Conservation (phyloP, 2,329 filamentous ascomycete species). For the Trichoderma simmonsii region DNA sequence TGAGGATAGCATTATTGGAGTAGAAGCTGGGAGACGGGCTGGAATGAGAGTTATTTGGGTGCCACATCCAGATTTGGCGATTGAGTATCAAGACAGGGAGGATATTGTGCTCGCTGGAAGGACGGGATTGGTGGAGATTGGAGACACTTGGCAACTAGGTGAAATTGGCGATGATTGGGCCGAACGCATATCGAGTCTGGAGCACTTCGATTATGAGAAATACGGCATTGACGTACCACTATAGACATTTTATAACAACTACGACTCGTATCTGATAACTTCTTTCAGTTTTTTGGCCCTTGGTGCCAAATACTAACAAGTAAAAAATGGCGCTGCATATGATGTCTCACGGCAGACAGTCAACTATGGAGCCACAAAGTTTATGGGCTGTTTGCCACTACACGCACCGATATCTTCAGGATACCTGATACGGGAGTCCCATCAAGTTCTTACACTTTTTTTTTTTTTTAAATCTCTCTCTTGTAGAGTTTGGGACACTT, state of each 20-base stretch:
- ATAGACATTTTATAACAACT: not conserved
- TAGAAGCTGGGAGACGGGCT: slow-evolving; percentile 66
- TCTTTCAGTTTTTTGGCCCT: not conserved
- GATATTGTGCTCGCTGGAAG: slow-evolving; percentile 25
- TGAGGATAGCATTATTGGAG: slow-evolving; percentile 69
- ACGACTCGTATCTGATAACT: not conserved
- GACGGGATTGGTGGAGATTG: slow-evolving; percentile 22
- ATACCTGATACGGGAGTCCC: not conserved
- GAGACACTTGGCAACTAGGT: slow-evolving; percentile 30
- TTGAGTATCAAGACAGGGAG: slow-evolving; percentile 29
- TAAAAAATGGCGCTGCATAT: not conserved
- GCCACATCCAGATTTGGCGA: slow-evolving; percentile 57
- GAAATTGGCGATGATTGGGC: slow-evolving; percentile 36
- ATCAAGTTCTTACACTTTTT: not conserved
- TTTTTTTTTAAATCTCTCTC: not conserved
- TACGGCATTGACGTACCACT: slow-evolving; percentile 26
- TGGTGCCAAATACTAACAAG: not conserved
- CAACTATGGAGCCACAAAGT: not conserved
- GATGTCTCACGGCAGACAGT: not conserved
- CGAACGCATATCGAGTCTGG: slow-evolving; percentile 33
- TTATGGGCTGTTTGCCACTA: not conserved
- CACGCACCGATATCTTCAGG: not conserved
- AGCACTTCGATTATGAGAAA: slow-evolving; percentile 36
- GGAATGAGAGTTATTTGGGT: slow-evolving; percentile 74
- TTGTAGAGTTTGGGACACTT: not conserved